Evolutionary conservation across 2,329 filamentous ascomycete genomes (phyloP), one percentile per base, ranked within the genome.

Genomic region (Fusarium irregulare): DNA sequence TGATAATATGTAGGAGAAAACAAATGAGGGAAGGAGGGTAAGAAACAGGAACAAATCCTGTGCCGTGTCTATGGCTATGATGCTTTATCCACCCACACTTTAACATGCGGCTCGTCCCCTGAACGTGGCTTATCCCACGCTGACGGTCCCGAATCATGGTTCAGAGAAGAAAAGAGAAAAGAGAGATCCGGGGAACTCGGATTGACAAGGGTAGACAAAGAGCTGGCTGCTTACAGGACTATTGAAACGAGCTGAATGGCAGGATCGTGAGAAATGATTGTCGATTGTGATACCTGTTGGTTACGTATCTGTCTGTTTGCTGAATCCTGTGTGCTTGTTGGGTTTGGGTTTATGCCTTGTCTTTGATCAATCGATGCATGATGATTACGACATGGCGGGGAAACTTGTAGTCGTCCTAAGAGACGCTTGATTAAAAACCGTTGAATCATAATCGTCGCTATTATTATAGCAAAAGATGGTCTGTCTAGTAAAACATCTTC

Each of bases 231-330:
- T 60, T 20, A 37, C 30, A 46, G 25, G 25, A 32, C 20, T 32
- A 40, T 51, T 41, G 32, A 34, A 56, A 49, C 30, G 53, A 57
- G 61, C 61, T 57, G 59, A 57, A 27, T 20, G 23, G 7, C 12
- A 1, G 10, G n/a, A 27, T 56, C 58, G 21, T 64, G 61, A 64
- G 21, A 64, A 57, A 18, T 64, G 61, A 64, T 16, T 30, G 13
- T 50, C 21, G 37, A n/a, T 9, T 32, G 12, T 27, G 21, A 11
- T 6, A 11, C 18, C 10, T 6, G 32, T 3, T 40, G n/a, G 20
- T 32, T 53, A 28, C 4, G 27, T 4, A 14, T 21, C 34, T 37
- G 18, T 4, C 34, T 18, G 34, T 50, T 27, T 23, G 34, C 8
- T n/a, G 3, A 21, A 18, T 37, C 18, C n/a, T 34, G 25, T 8